Conservation (phyloP, 257 asterid species). For the Coffea canephora region DNA sequence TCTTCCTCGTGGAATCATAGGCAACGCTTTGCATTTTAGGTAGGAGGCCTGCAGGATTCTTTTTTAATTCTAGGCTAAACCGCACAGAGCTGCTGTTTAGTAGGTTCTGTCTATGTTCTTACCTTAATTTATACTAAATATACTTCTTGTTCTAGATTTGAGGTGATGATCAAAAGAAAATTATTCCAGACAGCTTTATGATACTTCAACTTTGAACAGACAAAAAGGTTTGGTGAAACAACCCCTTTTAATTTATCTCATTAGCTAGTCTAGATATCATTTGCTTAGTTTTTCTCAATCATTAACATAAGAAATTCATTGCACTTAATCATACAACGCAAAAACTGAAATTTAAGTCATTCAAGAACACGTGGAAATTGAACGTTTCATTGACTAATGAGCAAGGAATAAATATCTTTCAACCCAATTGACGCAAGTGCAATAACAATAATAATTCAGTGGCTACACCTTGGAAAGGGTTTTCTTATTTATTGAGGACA, state of each 20-base stretch:
- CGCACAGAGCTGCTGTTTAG: not conserved
- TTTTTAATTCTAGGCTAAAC: not conserved
- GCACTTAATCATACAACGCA: too few species aligned
- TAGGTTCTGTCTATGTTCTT: not conserved
- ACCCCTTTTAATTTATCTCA: not conserved
- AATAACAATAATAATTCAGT: too few species aligned
- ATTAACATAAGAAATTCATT: too few species aligned
- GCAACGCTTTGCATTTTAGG: not conserved
- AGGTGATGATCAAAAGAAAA: constrained; percentile 5
- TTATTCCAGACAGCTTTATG: not conserved
- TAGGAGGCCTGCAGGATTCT: not conserved
- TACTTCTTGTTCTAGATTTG: not conserved
- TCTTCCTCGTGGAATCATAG: not conserved
- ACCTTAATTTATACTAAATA: not conserved
- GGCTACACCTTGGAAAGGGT: too few species aligned
- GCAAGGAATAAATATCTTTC: too few species aligned
- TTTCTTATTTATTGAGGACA: too few species aligned
- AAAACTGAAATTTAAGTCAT: too few species aligned
- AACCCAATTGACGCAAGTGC: too few species aligned
- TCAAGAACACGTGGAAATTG: too few species aligned
- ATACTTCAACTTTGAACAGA: not conserved
- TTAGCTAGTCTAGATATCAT: too few species aligned
- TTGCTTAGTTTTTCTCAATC: too few species aligned
- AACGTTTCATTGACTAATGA: too few species aligned
- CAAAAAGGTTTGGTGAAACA: not conserved